Evolutionary conservation across 2,329 filamentous ascomycete species (phyloP).

Genomic region (Nemania diffusa): DNA sequence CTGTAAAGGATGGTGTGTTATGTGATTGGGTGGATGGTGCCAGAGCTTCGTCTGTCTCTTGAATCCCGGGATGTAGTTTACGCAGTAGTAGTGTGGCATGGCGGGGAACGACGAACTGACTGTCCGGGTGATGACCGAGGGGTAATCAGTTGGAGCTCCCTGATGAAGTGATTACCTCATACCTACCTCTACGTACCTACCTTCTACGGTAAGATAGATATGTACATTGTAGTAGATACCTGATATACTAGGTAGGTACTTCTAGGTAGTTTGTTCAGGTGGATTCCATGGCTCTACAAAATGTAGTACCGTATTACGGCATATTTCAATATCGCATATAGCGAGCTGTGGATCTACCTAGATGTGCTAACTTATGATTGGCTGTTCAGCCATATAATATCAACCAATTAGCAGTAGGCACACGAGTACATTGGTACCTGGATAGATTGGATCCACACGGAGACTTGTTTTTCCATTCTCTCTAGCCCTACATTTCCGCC

Average conservation of each 20-base stretch:
- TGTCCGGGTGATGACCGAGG: conserved; percentile 15
- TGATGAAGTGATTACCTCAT: conserved; percentile 27
- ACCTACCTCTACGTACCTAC: too few species aligned
- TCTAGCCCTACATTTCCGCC: conserved; percentile 48
- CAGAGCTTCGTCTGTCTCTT: conserved; percentile 13
- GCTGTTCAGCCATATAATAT: conserved; percentile 9
- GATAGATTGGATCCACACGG: conserved; percentile 28
- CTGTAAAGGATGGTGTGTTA: not conserved
- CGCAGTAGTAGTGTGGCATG: not conserved
- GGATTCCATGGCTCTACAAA: too few species aligned
- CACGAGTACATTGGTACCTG: not conserved
- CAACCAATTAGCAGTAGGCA: conserved; percentile 7
- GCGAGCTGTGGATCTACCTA: not conserved
- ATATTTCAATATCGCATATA: not conserved
- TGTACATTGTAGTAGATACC: not conserved
- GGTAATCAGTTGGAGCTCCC: conserved; percentile 4
- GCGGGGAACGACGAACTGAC: conserved; percentile 12
- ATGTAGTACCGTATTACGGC: too few species aligned
- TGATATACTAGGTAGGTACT: too few species aligned
- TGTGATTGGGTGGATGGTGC: conserved; percentile 28
- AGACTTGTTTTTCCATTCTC: conserved; percentile 46
- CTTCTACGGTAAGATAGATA: too few species aligned
- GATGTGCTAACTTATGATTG: conserved; percentile 32
- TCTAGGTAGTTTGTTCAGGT: too few species aligned
- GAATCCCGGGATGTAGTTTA: conserved; percentile 15